Conservation (phyloP, 495 filamentous ascomycete species). For the Aspergillus kassunensis region DNA sequence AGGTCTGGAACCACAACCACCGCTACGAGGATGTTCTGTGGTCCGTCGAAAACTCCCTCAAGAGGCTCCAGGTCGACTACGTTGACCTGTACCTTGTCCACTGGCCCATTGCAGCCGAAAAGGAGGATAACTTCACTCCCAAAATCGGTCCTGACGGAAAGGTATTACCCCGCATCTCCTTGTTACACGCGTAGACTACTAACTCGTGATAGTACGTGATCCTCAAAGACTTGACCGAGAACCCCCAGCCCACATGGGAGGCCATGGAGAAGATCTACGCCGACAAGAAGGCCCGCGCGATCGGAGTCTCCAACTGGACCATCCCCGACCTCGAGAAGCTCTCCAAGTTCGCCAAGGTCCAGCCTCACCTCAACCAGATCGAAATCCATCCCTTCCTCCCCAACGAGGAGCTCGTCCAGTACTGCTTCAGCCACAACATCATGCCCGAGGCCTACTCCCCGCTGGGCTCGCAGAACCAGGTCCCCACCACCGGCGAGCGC, state of each 20-base stretch:
- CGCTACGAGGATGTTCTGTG: constrained; percentile 58
- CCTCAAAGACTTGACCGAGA: constrained; percentile 58
- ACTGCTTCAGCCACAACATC: constrained; percentile 68
- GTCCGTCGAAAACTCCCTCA: constrained; percentile 66
- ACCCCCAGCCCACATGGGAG: constrained; percentile 71
- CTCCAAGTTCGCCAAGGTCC: constrained; percentile 59
- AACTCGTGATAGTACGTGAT: constrained; percentile 37
- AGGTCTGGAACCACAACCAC: constrained; percentile 68
- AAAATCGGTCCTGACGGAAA: constrained; percentile 69
- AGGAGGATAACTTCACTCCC: constrained; percentile 52
- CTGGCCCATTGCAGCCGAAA: constrained; percentile 66
- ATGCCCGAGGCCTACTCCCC: constrained; percentile 72
- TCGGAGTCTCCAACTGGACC: constrained; percentile 87
- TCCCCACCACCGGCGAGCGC: constrained; percentile 63
- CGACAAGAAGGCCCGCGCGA: constrained; percentile 66
- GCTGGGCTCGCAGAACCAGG: constrained; percentile 60
- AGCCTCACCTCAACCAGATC: constrained; percentile 81
- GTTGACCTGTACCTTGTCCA: constrained; percentile 88
- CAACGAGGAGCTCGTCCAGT: constrained; percentile 62
- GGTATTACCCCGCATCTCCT: constrained; percentile 35
- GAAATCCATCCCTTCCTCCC: constrained; percentile 94
- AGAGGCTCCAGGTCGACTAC: constrained; percentile 72
- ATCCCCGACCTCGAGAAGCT: constrained; percentile 65
- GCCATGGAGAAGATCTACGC: constrained; percentile 74
- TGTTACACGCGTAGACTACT: background rate